Evolutionary conservation across 2,329 filamentous ascomycete species (phyloP).

Genomic region (Chaetoscypha palmicola): DNA sequence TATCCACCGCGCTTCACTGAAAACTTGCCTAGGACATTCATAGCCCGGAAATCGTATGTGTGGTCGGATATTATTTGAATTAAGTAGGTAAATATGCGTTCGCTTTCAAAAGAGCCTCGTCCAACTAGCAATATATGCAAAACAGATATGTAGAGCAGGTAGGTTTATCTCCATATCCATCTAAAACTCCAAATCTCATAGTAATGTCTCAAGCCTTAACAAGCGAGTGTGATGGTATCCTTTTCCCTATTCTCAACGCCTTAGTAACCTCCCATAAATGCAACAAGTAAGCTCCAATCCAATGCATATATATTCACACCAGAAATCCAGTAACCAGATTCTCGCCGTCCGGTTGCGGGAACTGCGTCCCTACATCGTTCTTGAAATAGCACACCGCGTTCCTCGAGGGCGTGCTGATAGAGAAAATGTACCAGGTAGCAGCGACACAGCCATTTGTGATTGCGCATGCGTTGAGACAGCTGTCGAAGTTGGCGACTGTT

Average conservation of each 20-base stretch:
- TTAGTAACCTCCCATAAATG: too few species aligned
- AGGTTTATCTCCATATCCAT: too few species aligned
- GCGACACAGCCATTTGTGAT: conserved; percentile 13
- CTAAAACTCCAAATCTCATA: too few species aligned
- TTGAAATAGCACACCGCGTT: conserved; percentile 23
- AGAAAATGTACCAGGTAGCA: conserved; percentile 22
- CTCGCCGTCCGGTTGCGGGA: background rate
- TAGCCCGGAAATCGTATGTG: too few species aligned
- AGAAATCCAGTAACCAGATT: conserved; percentile 2
- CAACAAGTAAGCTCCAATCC: background rate
- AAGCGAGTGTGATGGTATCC: background rate
- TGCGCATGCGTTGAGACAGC: conserved; percentile 18
- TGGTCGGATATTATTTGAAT: too few species aligned
- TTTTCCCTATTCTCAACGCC: background rate
- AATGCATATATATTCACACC: background rate
- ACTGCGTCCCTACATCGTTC: conserved; percentile 3
- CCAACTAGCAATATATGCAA: too few species aligned
- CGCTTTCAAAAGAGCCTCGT: too few species aligned
- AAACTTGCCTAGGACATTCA: too few species aligned
- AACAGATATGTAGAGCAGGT: too few species aligned
- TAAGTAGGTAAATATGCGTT: too few species aligned
- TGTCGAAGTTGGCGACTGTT: conserved; percentile 8
- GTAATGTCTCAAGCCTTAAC: too few species aligned
- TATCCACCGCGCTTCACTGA: too few species aligned
- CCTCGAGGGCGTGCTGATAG: conserved; percentile 7